A percentile compares a stretch with the other conserved stretches of the same genome.
phyloP scores from a whole-genome alignment of 2,329 filamentous ascomycete species.

The Arthrinium phaeospermum region DNA sequence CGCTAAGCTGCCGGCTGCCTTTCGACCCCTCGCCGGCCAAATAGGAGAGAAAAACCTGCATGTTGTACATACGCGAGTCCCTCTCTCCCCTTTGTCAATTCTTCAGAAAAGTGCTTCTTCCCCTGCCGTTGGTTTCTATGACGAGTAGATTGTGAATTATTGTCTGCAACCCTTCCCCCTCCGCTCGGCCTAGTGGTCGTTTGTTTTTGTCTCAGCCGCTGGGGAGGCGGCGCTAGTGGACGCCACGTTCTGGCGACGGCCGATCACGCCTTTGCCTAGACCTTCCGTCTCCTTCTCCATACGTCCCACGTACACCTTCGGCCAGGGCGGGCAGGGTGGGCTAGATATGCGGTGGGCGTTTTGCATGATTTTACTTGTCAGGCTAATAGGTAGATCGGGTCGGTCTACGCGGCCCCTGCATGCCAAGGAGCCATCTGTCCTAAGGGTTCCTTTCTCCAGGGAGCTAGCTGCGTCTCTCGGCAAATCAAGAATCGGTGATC shows the following conservation, averaged over 20 bases:
- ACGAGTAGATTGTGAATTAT: background rate
- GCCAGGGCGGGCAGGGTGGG: no score
- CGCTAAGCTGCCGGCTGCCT: no score
- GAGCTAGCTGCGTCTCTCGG: background rate
- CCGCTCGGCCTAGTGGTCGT: background rate
- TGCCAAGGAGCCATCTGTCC: background rate
- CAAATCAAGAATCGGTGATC: background rate
- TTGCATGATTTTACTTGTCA: background rate
- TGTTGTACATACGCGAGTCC: no score
- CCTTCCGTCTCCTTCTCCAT: background rate
- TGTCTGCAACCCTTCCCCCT: background rate
- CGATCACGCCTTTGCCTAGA: background rate
- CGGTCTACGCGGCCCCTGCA: background rate
- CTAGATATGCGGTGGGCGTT: background rate
- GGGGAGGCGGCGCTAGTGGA: background rate
- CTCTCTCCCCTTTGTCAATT: background rate
- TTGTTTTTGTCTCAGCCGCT: background rate
- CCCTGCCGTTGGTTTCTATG: background rate
- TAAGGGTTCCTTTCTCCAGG: background rate
- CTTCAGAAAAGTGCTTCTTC: background rate
- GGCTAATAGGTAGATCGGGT: background rate
- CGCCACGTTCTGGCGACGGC: background rate
- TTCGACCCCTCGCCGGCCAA: background rate
- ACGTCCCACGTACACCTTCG: no score
- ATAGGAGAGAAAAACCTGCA: background rate